phyloP scores from a whole-genome alignment of 2,329 filamentous ascomycete species.

The Ceratocystis huliohia region DNA sequence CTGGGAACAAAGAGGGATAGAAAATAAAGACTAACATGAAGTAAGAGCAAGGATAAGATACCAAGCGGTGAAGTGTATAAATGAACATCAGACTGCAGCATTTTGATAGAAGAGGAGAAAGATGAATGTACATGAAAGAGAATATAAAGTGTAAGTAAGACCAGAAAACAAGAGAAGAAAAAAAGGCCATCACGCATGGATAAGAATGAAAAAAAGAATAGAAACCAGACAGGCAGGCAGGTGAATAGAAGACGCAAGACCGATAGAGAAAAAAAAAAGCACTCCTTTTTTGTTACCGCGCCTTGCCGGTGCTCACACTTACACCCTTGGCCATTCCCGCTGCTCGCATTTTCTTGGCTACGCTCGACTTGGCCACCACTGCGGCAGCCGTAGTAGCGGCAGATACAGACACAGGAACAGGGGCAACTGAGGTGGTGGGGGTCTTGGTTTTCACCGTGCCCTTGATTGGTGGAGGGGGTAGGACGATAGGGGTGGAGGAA shows the following conservation, averaged over 20 bases:
- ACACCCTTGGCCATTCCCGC: background rate
- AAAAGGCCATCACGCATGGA: background rate
- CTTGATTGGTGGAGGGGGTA: background rate
- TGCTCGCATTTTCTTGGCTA: background rate
- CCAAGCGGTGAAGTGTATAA: background rate
- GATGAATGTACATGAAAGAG: slow-evolving; percentile 1
- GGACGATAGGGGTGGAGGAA: background rate
- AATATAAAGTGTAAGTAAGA: background rate
- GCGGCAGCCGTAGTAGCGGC: background rate
- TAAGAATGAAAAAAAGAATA: background rate
- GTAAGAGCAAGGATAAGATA: too few species aligned
- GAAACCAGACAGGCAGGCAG: background rate
- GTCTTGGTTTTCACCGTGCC: background rate
- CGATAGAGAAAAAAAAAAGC: too few species aligned
- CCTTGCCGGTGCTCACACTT: background rate
- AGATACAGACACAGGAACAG: background rate
- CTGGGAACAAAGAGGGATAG: too few species aligned
- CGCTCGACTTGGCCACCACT: background rate
- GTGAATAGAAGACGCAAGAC: background rate
- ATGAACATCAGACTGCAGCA: slow-evolving; percentile 1
- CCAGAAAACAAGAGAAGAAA: background rate
- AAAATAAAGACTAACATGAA: too few species aligned
- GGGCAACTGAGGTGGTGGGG: too few species aligned
- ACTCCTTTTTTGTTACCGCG: background rate
- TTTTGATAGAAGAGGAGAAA: slow-evolving; percentile 3